These are phyloP conservation scores for Mycena floridula DNA, from an alignment of 768 basidiomycete species.

Conservation along the genomic window DNA sequence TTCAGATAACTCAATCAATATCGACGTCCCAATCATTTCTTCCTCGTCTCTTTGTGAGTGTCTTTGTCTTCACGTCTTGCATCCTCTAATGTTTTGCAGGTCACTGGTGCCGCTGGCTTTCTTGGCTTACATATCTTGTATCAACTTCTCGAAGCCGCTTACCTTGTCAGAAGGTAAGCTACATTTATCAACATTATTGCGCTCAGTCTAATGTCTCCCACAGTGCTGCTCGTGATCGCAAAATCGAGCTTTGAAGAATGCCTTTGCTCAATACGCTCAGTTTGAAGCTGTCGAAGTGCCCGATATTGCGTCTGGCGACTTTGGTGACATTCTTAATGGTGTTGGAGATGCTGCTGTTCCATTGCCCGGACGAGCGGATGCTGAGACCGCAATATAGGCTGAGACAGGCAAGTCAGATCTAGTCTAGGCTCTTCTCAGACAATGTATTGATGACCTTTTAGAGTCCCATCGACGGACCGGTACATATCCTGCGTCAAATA, in stretches of 20 bases:
- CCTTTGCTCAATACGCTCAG: conserved; percentile 7
- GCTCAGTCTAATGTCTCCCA: neutral
- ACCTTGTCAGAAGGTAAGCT: too few relatives aligned
- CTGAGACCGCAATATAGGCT: conserved; percentile 6
- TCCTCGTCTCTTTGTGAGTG: too few relatives aligned
- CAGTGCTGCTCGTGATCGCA: conserved; percentile 13
- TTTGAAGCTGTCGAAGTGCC: conserved; percentile 13
- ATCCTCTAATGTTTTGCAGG: too few relatives aligned
- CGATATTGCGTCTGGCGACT: conserved; percentile 12
- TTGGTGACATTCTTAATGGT: conserved; percentile 7
- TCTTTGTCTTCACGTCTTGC: too few relatives aligned
- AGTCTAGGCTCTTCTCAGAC: neutral
- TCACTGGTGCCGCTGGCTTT: too few relatives aligned
- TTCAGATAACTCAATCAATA: too few relatives aligned
- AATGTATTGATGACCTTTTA: neutral
- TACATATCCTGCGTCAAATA: conserved; percentile 21
- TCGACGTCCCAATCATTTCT: too few relatives aligned
- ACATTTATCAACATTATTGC: too few relatives aligned
- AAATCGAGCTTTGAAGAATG: conserved; percentile 10
- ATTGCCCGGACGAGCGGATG: conserved; percentile 10
- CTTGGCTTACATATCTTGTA: too few relatives aligned
- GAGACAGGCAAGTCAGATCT: neutral
- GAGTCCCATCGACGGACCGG: conserved; percentile 19
- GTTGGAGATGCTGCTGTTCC: conserved; percentile 9
- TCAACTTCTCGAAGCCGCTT: too few relatives aligned